Evolutionary conservation across 1,139 yeast genomes (phyloP).

Genomic region (Geotrichum fermentans): DNA sequence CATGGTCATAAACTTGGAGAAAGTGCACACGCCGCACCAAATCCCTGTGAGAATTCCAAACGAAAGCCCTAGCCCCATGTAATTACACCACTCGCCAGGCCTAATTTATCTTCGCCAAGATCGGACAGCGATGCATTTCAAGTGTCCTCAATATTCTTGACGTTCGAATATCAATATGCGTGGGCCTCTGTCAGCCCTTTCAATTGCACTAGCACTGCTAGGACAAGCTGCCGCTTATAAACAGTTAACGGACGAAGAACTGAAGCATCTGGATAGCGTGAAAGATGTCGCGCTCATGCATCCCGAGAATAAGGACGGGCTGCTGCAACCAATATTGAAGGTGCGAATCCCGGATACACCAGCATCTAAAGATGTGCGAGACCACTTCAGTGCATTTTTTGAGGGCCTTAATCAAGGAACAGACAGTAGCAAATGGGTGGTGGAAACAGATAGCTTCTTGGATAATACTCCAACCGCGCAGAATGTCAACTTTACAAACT

Average conservation of each 20-base stretch:
- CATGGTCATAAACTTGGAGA: not conserved
- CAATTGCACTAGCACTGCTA: not conserved
- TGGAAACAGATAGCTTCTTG: conserved; percentile 41
- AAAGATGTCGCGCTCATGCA: not conserved
- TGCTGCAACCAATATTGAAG: conserved; percentile 35
- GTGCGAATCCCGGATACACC: conserved; percentile 46
- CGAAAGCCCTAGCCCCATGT: not conserved
- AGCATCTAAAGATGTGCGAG: conserved; percentile 40
- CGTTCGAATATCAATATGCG: no score
- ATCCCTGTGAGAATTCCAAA: not conserved
- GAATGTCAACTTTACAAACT: conserved; percentile 44
- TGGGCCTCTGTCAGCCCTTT: no score
- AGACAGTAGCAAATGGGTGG: conserved; percentile 37
- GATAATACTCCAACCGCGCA: conserved; percentile 39
- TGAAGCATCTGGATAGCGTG: not conserved
- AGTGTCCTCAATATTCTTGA: not conserved
- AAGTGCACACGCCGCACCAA: not conserved
- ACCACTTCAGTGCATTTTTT: conserved; percentile 37
- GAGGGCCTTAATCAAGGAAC: not conserved
- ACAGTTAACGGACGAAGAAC: not conserved
- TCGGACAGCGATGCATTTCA: no score
- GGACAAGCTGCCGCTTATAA: not conserved
- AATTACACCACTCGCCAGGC: no score
- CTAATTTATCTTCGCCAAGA: no score
- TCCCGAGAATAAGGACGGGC: conserved; percentile 25